Evolutionary conservation across 1,139 yeast genomes (phyloP).

Genomic region (Zygoascus sp.): DNA sequence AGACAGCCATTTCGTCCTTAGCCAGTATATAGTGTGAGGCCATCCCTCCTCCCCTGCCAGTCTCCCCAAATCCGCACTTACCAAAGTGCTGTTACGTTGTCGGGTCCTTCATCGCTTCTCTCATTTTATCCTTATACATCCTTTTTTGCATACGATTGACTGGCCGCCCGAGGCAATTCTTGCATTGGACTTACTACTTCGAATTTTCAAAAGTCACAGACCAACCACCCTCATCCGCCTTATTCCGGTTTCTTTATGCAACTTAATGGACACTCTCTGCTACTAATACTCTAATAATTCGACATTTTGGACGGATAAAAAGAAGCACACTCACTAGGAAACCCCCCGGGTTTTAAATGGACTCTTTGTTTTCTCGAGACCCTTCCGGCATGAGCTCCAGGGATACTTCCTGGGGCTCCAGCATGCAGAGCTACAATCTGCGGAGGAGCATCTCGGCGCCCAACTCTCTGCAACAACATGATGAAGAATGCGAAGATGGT

Average conservation of each 20-base stretch:
- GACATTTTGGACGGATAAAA: neutral
- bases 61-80: neutral
- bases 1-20: neutral
- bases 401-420: slow-evolving; percentile 3
- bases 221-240: neutral
- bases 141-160: neutral
- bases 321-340: neutral
- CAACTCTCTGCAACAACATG: neutral
- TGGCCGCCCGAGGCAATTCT: too few species aligned
- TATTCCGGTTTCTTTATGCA: neutral
- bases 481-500: neutral
- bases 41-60: neutral
- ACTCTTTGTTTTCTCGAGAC: neutral
- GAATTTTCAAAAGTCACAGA: too few species aligned
- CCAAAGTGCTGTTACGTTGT: neutral
- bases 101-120: neutral
- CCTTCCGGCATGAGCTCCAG: neutral
- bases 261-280: neutral
- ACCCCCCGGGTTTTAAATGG: too few species aligned
- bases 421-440: slow-evolving; percentile 6
- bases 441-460: slow-evolving; percentile 6
- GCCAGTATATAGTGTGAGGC: neutral
- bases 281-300: neutral
- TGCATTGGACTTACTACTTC: too few species aligned
- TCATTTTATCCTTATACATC: neutral